Conservation (phyloP, 768 basidiomycete genomes). For the Lactifluus hygrophoroides region DNA sequence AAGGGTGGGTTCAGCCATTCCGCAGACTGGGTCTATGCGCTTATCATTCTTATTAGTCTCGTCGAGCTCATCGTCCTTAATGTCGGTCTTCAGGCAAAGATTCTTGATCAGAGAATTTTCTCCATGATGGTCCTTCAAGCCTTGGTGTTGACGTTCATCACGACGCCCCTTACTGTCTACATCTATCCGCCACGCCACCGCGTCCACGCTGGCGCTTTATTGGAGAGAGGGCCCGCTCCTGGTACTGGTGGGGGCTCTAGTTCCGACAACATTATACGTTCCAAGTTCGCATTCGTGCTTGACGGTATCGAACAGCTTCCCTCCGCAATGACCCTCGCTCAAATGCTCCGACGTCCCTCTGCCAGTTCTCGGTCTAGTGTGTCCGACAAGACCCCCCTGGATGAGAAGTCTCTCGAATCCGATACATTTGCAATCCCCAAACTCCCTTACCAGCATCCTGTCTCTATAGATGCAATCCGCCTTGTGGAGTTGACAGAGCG, state of each 20-base stretch:
- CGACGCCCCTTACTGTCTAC: slow-evolving; percentile 70
- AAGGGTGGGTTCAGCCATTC: slow-evolving; percentile 46
- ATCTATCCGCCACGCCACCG: slow-evolving; percentile 69
- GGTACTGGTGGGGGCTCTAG: neutral
- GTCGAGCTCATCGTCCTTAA: slow-evolving; percentile 92
- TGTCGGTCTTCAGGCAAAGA: slow-evolving; percentile 63
- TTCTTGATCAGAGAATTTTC: slow-evolving; percentile 60
- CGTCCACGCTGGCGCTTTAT: slow-evolving; percentile 24
- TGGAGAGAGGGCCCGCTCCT: slow-evolving; percentile 10
- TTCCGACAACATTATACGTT: slow-evolving; percentile 36
- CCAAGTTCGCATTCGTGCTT: slow-evolving; percentile 63
- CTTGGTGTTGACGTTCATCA: slow-evolving; percentile 70
- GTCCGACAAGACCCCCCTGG: neutral
- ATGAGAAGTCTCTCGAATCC: neutral
- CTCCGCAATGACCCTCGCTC: slow-evolving; percentile 71
- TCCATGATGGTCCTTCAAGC: slow-evolving; percentile 86
- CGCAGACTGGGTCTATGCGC: neutral
- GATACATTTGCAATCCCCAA: neutral
- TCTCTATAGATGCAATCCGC: slow-evolving; percentile 69
- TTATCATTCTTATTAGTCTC: slow-evolving; percentile 31
- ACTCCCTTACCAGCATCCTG: slow-evolving; percentile 23
- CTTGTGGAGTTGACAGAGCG: slow-evolving; percentile 86
- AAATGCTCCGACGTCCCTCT: slow-evolving; percentile 48
- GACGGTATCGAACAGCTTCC: slow-evolving; percentile 77
- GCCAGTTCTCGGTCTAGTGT: neutral